A percentile compares a stretch with the other conserved stretches of the same genome.
Conservation (phyloP, 2,329 filamentous ascomycete species). For the Beauveria rudraprayagi region DNA sequence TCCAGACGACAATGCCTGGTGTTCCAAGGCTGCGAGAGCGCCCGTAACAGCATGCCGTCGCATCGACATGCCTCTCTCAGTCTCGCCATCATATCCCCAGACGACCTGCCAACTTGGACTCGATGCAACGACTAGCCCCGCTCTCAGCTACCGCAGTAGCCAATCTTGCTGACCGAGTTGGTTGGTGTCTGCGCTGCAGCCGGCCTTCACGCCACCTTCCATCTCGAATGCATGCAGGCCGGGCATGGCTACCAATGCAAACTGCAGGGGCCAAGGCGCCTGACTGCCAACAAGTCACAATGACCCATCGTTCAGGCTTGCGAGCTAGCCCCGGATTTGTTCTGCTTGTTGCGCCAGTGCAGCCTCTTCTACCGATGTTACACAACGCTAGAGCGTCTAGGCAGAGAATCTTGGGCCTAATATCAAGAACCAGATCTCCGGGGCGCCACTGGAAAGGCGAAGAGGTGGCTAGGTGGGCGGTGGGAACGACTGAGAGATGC, state of each 20-base stretch:
- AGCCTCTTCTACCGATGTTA: background rate
- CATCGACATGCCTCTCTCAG: background rate
- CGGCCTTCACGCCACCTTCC: conserved; percentile 3
- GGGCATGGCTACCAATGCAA: conserved; percentile 2
- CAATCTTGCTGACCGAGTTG: background rate
- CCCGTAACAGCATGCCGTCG: background rate
- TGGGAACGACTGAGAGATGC: background rate
- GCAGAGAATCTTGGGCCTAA: background rate
- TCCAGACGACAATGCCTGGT: background rate
- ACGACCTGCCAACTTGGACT: too few relatives aligned
- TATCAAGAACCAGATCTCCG: conserved; percentile 1
- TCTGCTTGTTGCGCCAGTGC: background rate
- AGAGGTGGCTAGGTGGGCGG: background rate
- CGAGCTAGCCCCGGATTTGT: background rate
- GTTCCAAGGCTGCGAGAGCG: conserved; percentile 1
- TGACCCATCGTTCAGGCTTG: background rate
- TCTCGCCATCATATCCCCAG: background rate
- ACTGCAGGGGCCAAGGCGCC: conserved; percentile 3
- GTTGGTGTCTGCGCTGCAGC: background rate
- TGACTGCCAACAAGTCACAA: background rate
- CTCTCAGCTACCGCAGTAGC: background rate
- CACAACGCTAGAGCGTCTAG: background rate
- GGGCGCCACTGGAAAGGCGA: background rate
- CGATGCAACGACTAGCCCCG: background rate
- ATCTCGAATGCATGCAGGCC: conserved; percentile 8